Conservation (phyloP, 495 filamentous ascomycete genomes). For the Patellaria atrata region DNA sequence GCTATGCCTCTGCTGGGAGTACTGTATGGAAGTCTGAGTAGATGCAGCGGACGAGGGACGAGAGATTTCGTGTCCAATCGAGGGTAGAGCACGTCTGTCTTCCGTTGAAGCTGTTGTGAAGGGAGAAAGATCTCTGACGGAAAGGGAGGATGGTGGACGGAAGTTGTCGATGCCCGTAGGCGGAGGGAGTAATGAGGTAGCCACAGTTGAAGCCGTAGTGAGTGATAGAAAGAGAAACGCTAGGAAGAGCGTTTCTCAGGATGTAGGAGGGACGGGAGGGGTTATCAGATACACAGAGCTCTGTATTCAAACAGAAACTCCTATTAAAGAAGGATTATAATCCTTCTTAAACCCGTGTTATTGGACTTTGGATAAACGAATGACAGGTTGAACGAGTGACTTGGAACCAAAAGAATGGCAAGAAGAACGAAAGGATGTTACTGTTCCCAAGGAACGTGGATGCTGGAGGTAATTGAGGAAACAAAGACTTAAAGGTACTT, state of each 20-base stretch:
- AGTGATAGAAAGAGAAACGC: conserved; percentile 18
- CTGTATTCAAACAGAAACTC: too few relatives aligned
- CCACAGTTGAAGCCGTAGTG: conserved; percentile 20
- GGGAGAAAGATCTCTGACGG: conserved; percentile 19
- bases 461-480: too few relatives aligned
- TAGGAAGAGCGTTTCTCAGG: conserved; percentile 11
- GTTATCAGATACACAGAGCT: too few relatives aligned
- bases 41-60: conserved; percentile 26
- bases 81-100: conserved; percentile 17
- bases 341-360: too few relatives aligned
- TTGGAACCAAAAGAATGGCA: too few relatives aligned
- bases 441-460: too few relatives aligned
- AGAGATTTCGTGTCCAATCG: conserved; percentile 24
- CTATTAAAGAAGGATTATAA: too few relatives aligned
- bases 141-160: conserved; percentile 16
- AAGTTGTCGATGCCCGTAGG: conserved; percentile 18
- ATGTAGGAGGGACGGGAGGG: too few relatives aligned
- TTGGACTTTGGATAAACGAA: too few relatives aligned
- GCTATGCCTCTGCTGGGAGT: conserved; percentile 23
- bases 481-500: too few relatives aligned
- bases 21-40: conserved; percentile 25
- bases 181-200: conserved; percentile 18
- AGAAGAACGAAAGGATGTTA: too few relatives aligned
- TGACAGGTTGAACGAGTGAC: too few relatives aligned
- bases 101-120: conserved; percentile 17